Evolutionary conservation across 495 filamentous ascomycete genomes (phyloP).

Genomic region (Physcia stellaris): DNA sequence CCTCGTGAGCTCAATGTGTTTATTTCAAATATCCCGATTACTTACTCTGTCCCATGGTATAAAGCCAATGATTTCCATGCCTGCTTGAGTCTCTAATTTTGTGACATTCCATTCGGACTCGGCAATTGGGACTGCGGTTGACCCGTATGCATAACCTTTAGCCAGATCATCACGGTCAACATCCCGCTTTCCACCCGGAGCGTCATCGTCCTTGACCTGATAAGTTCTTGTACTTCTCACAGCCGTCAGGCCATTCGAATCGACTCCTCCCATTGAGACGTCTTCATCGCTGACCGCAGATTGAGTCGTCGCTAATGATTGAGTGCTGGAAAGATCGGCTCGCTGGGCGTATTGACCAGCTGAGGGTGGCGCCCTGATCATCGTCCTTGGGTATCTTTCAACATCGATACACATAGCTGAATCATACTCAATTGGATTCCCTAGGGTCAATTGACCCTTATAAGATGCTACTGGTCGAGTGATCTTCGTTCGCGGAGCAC

Average conservation of each 20-base stretch:
- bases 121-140: conserved; percentile 79
- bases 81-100: conserved; percentile 59
- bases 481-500: conserved; percentile 63
- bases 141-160: conserved; percentile 88
- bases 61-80: conserved; percentile 77
- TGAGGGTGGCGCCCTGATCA: conserved; percentile 54
- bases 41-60: conserved; percentile 57
- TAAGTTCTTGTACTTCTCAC: conserved; percentile 68
- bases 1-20: background rate
- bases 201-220: conserved; percentile 58
- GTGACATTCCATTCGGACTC: conserved; percentile 72
- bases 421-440: conserved; percentile 60
- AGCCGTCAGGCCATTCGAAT: conserved; percentile 34
- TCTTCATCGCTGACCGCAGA: conserved; percentile 27
- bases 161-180: conserved; percentile 74
- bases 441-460: conserved; percentile 68
- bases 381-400: conserved; percentile 77
- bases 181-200: conserved; percentile 69
- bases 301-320: conserved; percentile 33
- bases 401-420: conserved; percentile 72
- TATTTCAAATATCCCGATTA: background rate
- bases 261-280: conserved; percentile 26
- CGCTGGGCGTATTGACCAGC: conserved; percentile 60
- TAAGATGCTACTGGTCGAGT: conserved; percentile 61
- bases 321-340: conserved; percentile 32